A percentile compares a stretch with the other conserved stretches of the same genome.
phyloP scores from a whole-genome alignment of 2,329 filamentous ascomycete species.

The Diaporthe destruens region DNA sequence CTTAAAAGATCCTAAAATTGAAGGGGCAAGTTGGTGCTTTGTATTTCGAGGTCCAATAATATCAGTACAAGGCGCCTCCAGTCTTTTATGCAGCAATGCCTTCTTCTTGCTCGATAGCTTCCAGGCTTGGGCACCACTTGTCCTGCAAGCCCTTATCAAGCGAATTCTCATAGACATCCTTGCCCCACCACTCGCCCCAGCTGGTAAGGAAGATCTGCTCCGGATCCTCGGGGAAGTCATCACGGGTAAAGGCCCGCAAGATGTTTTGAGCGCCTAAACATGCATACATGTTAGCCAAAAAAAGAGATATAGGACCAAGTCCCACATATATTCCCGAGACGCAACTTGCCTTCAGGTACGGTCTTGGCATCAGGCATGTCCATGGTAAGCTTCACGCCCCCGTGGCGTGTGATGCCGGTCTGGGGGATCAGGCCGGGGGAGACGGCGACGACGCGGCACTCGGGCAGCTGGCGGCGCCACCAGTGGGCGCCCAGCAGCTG shows the following conservation, averaged over 20 bases:
- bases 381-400: constrained; percentile 47
- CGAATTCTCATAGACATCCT: constrained; percentile 55
- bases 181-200: constrained; percentile 69
- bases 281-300: constrained; percentile 38
- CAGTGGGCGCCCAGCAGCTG: constrained; percentile 66
- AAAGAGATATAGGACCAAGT: no score
- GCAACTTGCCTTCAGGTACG: constrained; percentile 57
- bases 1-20: no score
- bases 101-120: constrained; percentile 62
- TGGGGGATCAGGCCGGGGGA: constrained; percentile 65
- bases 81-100: not conserved
- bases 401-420: constrained; percentile 57
- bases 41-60: no score
- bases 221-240: constrained; percentile 63
- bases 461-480: constrained; percentile 66
- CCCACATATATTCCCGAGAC: not conserved
- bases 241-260: constrained; percentile 57
- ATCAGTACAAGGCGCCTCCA: no score
- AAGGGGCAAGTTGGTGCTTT: no score
- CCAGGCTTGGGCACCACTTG: constrained; percentile 63
- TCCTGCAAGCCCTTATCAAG: constrained; percentile 63
- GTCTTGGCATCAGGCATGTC: constrained; percentile 61
- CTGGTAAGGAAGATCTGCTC: constrained; percentile 67
- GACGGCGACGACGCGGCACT: constrained; percentile 62
- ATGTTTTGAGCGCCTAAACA: constrained; percentile 59